Conservation (phyloP, 2,329 filamentous ascomycete species). For the Rugonectria rugulosa region DNA sequence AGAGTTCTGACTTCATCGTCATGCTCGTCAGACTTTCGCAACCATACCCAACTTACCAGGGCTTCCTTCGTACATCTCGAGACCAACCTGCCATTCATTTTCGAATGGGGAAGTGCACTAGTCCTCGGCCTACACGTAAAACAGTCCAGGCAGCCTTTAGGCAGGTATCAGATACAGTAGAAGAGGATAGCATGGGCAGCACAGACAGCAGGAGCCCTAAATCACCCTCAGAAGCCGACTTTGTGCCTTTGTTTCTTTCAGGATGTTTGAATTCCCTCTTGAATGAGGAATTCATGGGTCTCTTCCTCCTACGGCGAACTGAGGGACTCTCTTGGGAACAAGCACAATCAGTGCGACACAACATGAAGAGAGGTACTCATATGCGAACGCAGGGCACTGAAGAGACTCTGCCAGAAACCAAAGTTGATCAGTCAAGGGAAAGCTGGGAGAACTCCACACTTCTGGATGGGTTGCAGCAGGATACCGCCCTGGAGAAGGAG, state of each 20-base stretch:
- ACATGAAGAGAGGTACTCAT: constrained; percentile 19
- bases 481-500: constrained; percentile 42
- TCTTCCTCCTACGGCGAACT: constrained; percentile 66
- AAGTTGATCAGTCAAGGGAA: neutral
- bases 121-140: constrained; percentile 72
- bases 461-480: constrained; percentile 33
- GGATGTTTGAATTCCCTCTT: constrained; percentile 69
- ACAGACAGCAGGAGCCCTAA: constrained; percentile 15
- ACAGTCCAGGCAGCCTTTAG: constrained; percentile 54
- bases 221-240: constrained; percentile 7
- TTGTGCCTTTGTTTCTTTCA: constrained; percentile 70
- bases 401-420: neutral
- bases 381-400: neutral
- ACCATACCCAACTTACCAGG: constrained; percentile 68
- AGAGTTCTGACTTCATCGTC: constrained; percentile 72
- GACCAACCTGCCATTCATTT: constrained; percentile 55
- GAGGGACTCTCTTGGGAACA: constrained; percentile 67
- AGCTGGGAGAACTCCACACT: constrained; percentile 8
- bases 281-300: constrained; percentile 66
- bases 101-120: constrained; percentile 73
- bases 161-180: constrained; percentile 1
- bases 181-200: neutral
- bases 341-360: constrained; percentile 28
- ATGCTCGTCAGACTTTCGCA: constrained; percentile 71
- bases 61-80: constrained; percentile 54